Percentiles rank a stretch among this genome's conserved stretches.
phyloP scores from a whole-genome alignment of 73 alveolate genomes.

The Breviolum minutum region DNA sequence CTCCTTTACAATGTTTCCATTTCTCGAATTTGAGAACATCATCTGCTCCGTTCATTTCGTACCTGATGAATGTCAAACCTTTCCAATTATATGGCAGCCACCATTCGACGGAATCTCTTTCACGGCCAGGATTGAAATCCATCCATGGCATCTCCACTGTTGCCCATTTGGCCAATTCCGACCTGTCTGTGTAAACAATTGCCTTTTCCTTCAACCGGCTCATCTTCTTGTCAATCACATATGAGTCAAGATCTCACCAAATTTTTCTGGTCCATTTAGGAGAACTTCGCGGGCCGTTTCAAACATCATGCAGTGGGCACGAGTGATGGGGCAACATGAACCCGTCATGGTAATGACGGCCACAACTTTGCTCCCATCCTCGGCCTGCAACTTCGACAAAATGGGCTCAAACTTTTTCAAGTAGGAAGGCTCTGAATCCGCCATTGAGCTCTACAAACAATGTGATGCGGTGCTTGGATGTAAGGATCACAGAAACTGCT shows the following conservation, averaged over 20 bases:
- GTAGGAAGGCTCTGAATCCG: not conserved
- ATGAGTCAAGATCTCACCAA: not conserved
- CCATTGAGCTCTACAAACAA: too few relatives aligned
- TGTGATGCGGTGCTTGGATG: too few relatives aligned
- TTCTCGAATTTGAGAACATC: constrained; percentile 5
- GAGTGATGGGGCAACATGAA: not conserved
- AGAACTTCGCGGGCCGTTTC: not conserved
- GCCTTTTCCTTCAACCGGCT: not conserved
- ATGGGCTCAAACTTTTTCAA: not conserved
- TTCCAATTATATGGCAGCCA: not conserved
- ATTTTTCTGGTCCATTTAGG: not conserved
- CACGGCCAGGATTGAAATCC: constrained; percentile 15
- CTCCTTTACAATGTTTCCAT: not conserved
- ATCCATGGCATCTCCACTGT: constrained; percentile 5
- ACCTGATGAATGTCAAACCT: not conserved
- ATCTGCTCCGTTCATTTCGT: constrained; percentile 13
- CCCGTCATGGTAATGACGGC: not conserved
- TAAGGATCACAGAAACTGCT: too few relatives aligned
- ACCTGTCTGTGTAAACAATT: not conserved
- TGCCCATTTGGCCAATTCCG: not conserved
- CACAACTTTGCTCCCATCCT: not conserved
- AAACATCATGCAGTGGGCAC: not conserved
- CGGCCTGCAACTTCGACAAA: not conserved
- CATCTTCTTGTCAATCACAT: not conserved
- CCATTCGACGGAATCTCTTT: not conserved